These are phyloP conservation scores for Lasiodiplodia gonubiensis DNA, from an alignment of 2,329 filamentous ascomycete genomes.

Conservation along the genomic window DNA sequence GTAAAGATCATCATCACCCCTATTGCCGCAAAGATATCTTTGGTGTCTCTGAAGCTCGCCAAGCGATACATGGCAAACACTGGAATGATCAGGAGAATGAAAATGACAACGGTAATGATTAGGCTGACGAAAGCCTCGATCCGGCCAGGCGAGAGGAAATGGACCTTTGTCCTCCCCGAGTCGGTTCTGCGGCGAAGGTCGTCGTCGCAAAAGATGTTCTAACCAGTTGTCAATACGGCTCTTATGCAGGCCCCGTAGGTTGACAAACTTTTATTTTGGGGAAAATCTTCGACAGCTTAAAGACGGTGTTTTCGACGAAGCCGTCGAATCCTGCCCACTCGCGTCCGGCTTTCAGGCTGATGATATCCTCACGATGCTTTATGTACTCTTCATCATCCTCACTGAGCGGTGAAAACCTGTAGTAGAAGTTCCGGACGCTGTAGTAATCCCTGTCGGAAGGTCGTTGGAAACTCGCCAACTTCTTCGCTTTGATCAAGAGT, in stretches of 20 bases:
- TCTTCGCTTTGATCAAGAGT: constrained; percentile 38
- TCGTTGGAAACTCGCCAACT: constrained; percentile 37
- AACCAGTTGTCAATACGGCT: background rate
- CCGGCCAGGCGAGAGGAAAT: constrained; percentile 38
- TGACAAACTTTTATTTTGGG: background rate
- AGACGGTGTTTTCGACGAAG: constrained; percentile 34
- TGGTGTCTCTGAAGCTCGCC: constrained; percentile 16
- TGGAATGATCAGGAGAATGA: constrained; percentile 40
- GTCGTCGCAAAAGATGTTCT: constrained; percentile 37
- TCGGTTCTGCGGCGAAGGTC: constrained; percentile 36
- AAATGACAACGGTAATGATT: constrained; percentile 41
- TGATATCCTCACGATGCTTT: constrained; percentile 39
- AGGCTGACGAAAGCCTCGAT: constrained; percentile 39
- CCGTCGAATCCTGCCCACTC: constrained; percentile 43
- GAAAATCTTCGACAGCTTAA: constrained; percentile 28
- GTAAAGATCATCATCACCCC: constrained; percentile 41
- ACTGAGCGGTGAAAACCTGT: constrained; percentile 33
- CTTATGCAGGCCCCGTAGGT: background rate
- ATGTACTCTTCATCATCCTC: constrained; percentile 37
- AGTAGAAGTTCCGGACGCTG: constrained; percentile 38
- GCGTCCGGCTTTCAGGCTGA: constrained; percentile 38
- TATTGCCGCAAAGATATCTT: constrained; percentile 37
- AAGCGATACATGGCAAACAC: constrained; percentile 40
- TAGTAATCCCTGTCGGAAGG: constrained; percentile 38
- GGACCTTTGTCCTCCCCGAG: background rate